phyloP scores from a whole-genome alignment of 1,284 basidiomycete genomes.

The Cystobasidium slooffiae region DNA sequence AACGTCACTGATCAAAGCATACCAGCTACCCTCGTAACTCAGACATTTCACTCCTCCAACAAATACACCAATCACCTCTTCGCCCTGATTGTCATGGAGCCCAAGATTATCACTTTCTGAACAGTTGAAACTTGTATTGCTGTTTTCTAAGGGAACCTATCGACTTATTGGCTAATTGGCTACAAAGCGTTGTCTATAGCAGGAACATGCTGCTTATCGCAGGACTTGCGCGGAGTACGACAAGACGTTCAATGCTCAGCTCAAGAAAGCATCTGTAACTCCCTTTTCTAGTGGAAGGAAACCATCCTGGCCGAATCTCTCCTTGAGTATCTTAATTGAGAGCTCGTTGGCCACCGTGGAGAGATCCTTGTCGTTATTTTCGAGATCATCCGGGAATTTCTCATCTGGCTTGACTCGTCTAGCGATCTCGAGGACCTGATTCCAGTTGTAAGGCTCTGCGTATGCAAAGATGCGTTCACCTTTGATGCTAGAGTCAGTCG shows the following conservation, averaged over 20 bases:
- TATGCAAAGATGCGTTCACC: slow-evolving; percentile 41
- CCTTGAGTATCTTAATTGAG: slow-evolving; percentile 25
- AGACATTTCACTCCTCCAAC: no score
- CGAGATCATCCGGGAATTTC: slow-evolving; percentile 9
- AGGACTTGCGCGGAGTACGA: neutral
- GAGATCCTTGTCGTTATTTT: slow-evolving; percentile 28
- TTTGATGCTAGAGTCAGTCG: slow-evolving; percentile 28
- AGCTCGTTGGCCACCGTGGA: slow-evolving; percentile 33
- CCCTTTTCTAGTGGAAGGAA: slow-evolving; percentile 21
- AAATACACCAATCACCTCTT: no score
- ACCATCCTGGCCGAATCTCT: slow-evolving; percentile 19
- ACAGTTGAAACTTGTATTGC: no score
- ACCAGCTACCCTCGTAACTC: no score
- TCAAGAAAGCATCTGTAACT: neutral
- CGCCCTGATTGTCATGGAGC: no score
- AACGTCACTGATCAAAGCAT: no score
- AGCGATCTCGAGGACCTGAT: slow-evolving; percentile 37
- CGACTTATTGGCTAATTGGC: no score
- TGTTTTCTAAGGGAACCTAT: no score
- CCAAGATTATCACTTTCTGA: no score
- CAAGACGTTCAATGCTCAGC: neutral
- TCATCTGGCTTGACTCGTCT: slow-evolving; percentile 30
- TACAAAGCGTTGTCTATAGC: neutral
- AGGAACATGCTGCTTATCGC: neutral
- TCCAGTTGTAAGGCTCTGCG: slow-evolving; percentile 41